Conservation (phyloP, 2,329 filamentous ascomycete species). For the Diaporthe amygdali region DNA sequence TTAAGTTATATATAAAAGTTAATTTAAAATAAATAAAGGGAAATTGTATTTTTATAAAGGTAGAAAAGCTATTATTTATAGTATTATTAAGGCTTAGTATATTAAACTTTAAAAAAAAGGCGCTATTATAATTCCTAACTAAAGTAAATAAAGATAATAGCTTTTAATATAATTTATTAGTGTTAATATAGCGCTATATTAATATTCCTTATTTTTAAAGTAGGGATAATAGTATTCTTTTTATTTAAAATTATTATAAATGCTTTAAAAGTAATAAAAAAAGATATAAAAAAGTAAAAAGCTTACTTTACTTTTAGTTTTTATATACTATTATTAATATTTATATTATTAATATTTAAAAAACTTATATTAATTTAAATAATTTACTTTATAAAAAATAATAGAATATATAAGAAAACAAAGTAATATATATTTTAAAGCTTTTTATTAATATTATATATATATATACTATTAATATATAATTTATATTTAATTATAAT, state of each 20-base stretch:
- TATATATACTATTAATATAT: background rate
- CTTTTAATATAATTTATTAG: background rate
- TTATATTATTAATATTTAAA: background rate
- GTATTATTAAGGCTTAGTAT: background rate
- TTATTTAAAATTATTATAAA: background rate
- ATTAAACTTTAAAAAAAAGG: background rate
- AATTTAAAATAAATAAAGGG: background rate
- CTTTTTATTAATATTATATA: background rate
- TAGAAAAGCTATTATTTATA: background rate
- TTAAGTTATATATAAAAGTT: background rate
- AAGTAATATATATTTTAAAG: background rate
- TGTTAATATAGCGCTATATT: background rate
- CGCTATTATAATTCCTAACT: background rate
- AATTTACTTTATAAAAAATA: too few species aligned
- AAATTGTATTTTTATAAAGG: background rate
- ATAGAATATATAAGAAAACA: background rate
- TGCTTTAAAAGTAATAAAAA: background rate
- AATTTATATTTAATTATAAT: background rate
- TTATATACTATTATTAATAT: background rate
- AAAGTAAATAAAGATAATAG: background rate
- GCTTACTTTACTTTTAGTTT: too few species aligned
- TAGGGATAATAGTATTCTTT: background rate
- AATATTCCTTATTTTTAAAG: background rate
- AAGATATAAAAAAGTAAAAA: background rate
- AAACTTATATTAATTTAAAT: background rate